Conservation (phyloP, 1,284 basidiomycete genomes). For the Takashimella tepidaria region DNA sequence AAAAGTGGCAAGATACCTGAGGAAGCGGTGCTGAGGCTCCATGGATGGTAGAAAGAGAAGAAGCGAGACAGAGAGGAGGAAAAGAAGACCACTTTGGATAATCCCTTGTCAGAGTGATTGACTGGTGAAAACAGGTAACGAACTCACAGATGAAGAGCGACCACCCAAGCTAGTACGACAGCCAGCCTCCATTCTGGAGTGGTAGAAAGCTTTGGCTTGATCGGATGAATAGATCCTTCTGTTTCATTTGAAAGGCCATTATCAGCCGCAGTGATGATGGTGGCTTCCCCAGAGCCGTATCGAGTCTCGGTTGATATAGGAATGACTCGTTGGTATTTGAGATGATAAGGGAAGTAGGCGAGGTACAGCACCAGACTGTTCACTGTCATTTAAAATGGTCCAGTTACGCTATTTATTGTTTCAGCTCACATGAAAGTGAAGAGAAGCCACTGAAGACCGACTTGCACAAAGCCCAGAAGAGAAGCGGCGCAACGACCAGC, state of each 20-base stretch:
- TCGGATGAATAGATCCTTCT: conserved; percentile 7
- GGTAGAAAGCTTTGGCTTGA: conserved; percentile 17
- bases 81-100: conserved; percentile 24
- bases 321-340: conserved; percentile 59
- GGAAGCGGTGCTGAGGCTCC: conserved; percentile 48
- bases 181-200: conserved; percentile 68
- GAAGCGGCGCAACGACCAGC: conserved; percentile 72
- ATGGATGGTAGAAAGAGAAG: conserved; percentile 48
- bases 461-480: conserved; percentile 77
- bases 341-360: conserved; percentile 79
- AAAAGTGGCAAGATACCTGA: conserved; percentile 72
- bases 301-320: conserved; percentile 4
- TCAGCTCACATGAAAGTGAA: conserved; percentile 73
- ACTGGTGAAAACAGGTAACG: too few relatives aligned
- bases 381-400: conserved; percentile 1
- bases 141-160: conserved; percentile 68
- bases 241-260: background rate
- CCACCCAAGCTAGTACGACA: conserved; percentile 65
- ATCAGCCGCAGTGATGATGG: background rate
- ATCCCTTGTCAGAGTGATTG: conserved; percentile 13
- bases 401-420: background rate
- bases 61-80: conserved; percentile 35
- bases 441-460: conserved; percentile 76
- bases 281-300: background rate
- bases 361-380: conserved; percentile 80